Evolutionary conservation across 73 alveolate genomes (phyloP), one percentile per base, ranked within the genome.

Genomic region (Uronychia setigera): DNA sequence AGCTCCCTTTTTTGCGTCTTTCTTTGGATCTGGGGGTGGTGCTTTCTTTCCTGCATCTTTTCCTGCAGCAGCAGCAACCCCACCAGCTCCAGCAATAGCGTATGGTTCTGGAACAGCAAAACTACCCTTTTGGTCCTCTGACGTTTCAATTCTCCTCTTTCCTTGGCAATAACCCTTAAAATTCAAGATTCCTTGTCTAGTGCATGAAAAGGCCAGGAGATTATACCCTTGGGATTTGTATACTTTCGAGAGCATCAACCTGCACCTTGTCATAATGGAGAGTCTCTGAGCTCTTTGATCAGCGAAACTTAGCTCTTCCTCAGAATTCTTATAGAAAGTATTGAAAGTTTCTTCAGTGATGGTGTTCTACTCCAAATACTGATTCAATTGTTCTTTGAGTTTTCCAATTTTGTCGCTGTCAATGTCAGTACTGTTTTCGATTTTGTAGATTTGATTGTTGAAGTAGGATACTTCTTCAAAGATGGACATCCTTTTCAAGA

Each of bases 281-380:
- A 93, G 91, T 60, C 95, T 77, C 34, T 80, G 46, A 27, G 92
- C 78, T 88, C 99, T 84, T 88, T 93, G 30, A 92, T 87, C 91
- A 60, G 93, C 88, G 88, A 92, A 82, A 79, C 91, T 85, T 88
- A 91, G 74, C 84, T 95, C 96, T 82, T 95, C 92, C 79, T 95
- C 95, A 46, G 83, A 87, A 91, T 95, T 81, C 76, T 85, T 59
- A 91, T 91, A 74, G 91, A 84, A 88, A 77, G 89, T 80, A 86
- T 91, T 85, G 74, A 83, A 78, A 91, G 86, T 94, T 27, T 93
- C 96, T 29, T 91, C 92, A 31, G 91, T 87, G 28, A 83, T 81
- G 27, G 80, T 87, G 31, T 60, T 78, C 34, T 82, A 79, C 75
- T 92, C 98, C 32, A 84, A 83, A 60, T 86, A 79, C 87, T 94